Evolutionary conservation across 164 flowering plant species (phyloP), one percentile per base, ranked within the genome.

Genomic region (Malania oleifera): DNA sequence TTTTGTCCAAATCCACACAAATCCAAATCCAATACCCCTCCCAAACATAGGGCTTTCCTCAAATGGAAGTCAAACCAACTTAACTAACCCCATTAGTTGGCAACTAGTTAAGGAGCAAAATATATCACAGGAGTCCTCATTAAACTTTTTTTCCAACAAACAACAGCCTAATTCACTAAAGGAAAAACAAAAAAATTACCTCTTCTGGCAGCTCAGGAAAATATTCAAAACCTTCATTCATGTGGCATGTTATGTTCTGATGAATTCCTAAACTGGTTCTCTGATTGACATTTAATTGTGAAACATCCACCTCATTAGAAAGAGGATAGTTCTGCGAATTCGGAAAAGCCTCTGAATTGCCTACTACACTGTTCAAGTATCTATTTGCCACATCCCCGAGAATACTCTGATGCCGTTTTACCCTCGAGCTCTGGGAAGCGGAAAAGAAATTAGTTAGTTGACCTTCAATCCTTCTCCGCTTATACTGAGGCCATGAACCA

Each of bases 401-500:
- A 26, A 51, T 53, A 58, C 13, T 38, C 27, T 57, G 52, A 57
- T 56, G 60, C 26, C 52, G 68, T 28, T 57, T 54, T 45, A 52
- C 70, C 61, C 51, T 62, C 54, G 64, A 52, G 52, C 57, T 73
- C 55, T 71, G 57, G n/a, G 79, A 68, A 55, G 73, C 60, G 56
- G 75, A 61, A 18, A 48, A 59, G 25, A 43, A 23, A 29, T 57
- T 61, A 58, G 43, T 50, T 34, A 58, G 47, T 55, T 52, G 68
- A 28, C 31, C 37, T 23, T 70, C 77, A 47, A 71, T 57, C 71
- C 69, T 84, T 65, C 80, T 76, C 58, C 79, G 70, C 72, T 84
- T 82, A 69, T 18, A 19, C 67, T 63, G 78, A 65, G 81, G 83
- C 78, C 76, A 75, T 52, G 87, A 75, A 45, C 53, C 60, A 56